These are phyloP conservation scores for Cladosporium sp. DNA, from an alignment of 2,329 filamentous ascomycete species.

Conservation along the genomic window DNA sequence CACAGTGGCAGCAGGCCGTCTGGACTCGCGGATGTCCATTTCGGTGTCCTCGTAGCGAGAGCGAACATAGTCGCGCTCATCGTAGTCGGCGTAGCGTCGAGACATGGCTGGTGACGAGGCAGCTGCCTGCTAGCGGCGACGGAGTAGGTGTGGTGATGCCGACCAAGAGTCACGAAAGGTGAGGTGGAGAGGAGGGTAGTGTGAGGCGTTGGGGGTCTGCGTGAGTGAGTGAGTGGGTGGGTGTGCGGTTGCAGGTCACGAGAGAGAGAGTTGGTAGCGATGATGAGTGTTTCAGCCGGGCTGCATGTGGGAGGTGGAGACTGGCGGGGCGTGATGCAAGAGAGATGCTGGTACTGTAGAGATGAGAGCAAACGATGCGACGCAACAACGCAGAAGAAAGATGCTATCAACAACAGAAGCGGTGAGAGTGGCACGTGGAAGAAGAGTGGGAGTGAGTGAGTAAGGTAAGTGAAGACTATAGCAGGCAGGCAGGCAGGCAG, in stretches of 20 bases:
- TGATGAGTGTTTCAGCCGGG: slow-evolving; percentile 20
- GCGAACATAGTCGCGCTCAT: slow-evolving; percentile 44
- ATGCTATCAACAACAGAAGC: background rate
- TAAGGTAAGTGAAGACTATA: background rate
- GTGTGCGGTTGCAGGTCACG: slow-evolving; percentile 1
- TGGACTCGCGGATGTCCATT: slow-evolving; percentile 37
- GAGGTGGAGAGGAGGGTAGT: background rate
- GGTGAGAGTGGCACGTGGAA: background rate
- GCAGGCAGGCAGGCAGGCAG: background rate
- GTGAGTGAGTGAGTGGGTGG: background rate
- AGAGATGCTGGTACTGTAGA: slow-evolving; percentile 1
- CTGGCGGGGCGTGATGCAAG: background rate
- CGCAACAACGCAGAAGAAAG: background rate
- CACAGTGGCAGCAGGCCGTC: slow-evolving; percentile 35
- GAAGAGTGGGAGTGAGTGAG: background rate
- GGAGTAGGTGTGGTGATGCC: background rate
- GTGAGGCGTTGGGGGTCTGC: background rate
- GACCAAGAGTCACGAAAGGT: background rate
- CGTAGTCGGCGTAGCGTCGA: slow-evolving; percentile 48
- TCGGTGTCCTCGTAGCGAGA: slow-evolving; percentile 46
- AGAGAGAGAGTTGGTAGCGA: slow-evolving; percentile 8
- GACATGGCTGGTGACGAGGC: slow-evolving; percentile 30
- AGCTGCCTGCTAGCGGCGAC: slow-evolving; percentile 12
- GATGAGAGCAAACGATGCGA: background rate
- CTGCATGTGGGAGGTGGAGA: slow-evolving; percentile 12